Conservation (phyloP, 345 rosid genomes). For the Dovyalis caffra region DNA sequence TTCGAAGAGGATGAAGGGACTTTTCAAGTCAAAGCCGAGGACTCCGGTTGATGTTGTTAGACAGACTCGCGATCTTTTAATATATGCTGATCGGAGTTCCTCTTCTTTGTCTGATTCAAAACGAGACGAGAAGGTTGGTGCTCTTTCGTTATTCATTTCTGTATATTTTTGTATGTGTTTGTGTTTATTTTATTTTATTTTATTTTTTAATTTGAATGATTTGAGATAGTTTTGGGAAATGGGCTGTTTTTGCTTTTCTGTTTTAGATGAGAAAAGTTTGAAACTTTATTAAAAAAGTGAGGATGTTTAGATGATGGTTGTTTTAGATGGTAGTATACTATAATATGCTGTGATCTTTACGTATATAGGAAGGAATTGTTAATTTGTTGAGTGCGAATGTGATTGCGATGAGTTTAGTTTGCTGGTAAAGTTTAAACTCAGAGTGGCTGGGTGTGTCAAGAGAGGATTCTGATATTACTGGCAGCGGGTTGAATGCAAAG, state of each 20-base stretch:
- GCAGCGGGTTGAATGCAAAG: not conserved
- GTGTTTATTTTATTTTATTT: not conserved
- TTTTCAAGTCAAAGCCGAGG: constrained; percentile 86
- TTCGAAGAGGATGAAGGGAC: constrained; percentile 67
- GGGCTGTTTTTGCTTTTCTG: not conserved
- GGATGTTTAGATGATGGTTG: not conserved
- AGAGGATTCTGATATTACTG: not conserved
- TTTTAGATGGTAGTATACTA: not conserved
- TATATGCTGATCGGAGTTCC: constrained; percentile 33
- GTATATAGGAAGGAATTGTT: not conserved
- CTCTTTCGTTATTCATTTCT: not conserved
- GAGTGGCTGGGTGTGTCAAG: not conserved
- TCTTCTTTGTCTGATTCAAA: constrained; percentile 25
- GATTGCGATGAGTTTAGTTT: not conserved
- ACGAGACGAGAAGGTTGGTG: constrained; percentile 50
- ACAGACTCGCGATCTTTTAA: constrained; percentile 87
- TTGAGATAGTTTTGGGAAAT: not conserved
- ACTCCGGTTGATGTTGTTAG: constrained; percentile 81
- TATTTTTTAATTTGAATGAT: not conserved
- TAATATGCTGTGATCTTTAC: not conserved
- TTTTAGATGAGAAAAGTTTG: not conserved
- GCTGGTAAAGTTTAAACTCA: not conserved
- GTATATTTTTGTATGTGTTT: not conserved
- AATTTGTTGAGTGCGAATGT: too few relatives aligned
- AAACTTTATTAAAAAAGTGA: not conserved